These are phyloP conservation scores for Astraeus odoratus DNA, from an alignment of 768 basidiomycete species.

Conservation along the genomic window DNA sequence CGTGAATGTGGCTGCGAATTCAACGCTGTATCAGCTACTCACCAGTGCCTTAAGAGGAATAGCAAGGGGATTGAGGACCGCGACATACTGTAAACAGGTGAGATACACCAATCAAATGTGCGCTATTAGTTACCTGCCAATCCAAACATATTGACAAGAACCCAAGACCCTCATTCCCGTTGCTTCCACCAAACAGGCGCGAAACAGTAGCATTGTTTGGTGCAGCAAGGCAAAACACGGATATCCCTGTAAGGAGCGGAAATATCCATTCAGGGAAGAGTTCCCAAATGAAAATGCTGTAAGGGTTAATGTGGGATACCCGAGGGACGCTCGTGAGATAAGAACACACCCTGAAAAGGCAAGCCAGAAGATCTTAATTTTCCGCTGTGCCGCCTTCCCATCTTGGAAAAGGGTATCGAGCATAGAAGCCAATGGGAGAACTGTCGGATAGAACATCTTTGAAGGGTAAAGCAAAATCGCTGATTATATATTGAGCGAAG, in stretches of 20 bases:
- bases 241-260: conserved; percentile 45
- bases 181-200: conserved; percentile 53
- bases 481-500: neutral
- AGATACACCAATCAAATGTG: conserved; percentile 33
- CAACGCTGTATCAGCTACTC: neutral
- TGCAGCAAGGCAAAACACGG: conserved; percentile 48
- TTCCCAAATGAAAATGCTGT: conserved; percentile 38
- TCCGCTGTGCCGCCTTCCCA: conserved; percentile 31
- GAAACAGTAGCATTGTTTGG: conserved; percentile 46
- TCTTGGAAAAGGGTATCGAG: conserved; percentile 36
- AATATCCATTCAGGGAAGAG: conserved; percentile 31
- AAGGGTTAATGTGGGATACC: conserved; percentile 11
- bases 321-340: neutral
- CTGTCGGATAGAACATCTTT: conserved; percentile 37
- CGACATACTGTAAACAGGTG: conserved; percentile 16
- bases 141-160: conserved; percentile 53
- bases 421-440: conserved; percentile 19
- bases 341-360: conserved; percentile 22
- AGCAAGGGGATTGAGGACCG: conserved; percentile 37
- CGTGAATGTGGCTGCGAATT: neutral
- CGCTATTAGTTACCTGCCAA: conserved; percentile 46
- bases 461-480: conserved; percentile 35
- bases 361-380: conserved; percentile 44
- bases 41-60: conserved; percentile 44
- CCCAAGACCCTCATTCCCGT: conserved; percentile 59